These are phyloP conservation scores for Alloteropsis semialata DNA, from an alignment of 176 grass and related monocot species.

Conservation along the genomic window DNA sequence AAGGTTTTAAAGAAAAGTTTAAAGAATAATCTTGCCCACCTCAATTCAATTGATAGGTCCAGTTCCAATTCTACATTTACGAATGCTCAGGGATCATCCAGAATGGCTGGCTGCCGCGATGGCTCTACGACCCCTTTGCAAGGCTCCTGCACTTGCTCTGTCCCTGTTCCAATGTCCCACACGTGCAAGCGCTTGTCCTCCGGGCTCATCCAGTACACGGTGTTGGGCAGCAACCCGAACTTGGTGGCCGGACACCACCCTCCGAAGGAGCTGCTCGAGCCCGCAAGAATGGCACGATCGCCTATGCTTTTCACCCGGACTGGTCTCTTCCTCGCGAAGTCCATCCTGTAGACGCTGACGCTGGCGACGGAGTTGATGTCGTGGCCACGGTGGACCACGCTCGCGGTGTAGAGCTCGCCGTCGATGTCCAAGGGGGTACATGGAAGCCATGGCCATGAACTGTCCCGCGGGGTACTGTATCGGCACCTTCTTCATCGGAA, in stretches of 20 bases:
- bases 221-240: neutral
- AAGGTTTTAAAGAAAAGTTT: too few relatives aligned
- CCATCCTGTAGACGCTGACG: slow-evolving; percentile 3
- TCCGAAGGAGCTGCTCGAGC: neutral
- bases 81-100: neutral
- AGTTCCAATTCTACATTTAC: neutral
- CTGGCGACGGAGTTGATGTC: neutral
- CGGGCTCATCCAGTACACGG: slow-evolving; percentile 3
- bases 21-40: too few relatives aligned
- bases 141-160: neutral
- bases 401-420: neutral
- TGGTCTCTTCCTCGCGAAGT: neutral
- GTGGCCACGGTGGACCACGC: neutral
- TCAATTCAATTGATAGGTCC: too few relatives aligned
- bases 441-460: neutral
- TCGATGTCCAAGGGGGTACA: neutral
- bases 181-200: neutral
- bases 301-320: neutral
- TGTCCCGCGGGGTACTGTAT: neutral
- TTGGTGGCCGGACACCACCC: neutral
- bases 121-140: neutral
- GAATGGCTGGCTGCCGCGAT: neutral
- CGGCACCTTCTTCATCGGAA: neutral
- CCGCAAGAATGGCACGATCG: neutral
- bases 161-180: neutral